phyloP scores from a whole-genome alignment of 2,329 filamentous ascomycete species.

The Lojkania enalia region DNA sequence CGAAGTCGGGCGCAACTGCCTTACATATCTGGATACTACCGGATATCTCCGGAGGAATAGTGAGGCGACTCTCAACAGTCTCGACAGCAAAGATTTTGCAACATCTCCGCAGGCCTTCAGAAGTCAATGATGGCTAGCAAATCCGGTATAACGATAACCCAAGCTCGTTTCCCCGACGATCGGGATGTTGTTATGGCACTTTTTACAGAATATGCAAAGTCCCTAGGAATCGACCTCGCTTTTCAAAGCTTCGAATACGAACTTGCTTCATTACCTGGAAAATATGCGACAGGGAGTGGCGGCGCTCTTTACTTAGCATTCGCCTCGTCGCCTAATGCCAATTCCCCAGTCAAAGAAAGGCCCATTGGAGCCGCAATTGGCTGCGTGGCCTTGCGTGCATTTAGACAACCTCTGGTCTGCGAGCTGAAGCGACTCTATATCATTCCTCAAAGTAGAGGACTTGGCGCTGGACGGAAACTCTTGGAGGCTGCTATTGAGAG shows the following conservation, averaged over 20 bases:
- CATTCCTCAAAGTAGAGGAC: conserved; percentile 51
- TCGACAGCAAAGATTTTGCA: neutral
- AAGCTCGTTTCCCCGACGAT: conserved; percentile 49
- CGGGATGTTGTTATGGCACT: conserved; percentile 39
- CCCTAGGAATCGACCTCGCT: conserved; percentile 57
- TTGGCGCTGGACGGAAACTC: conserved; percentile 55
- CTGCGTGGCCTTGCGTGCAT: conserved; percentile 55
- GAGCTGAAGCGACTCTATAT: conserved; percentile 65
- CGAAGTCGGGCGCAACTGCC: neutral
- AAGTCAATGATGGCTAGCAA: neutral
- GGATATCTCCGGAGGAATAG: neutral
- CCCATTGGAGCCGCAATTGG: conserved; percentile 42
- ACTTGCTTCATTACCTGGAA: conserved; percentile 57
- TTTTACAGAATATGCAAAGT: conserved; percentile 46
- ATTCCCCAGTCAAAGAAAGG: neutral
- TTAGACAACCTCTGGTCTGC: conserved; percentile 40
- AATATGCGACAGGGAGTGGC: conserved; percentile 51
- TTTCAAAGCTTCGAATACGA: conserved; percentile 61
- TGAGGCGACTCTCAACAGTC: neutral
- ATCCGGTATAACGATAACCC: conserved; percentile 13
- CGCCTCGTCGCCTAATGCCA: neutral
- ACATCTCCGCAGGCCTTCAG: neutral
- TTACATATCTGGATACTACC: neutral
- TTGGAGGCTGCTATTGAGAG: conserved; percentile 50
- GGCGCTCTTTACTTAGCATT: conserved; percentile 56